Base-by-base conservation (phyloP, 495 filamentous ascomycete species). In the Delitschia confertaspora region DNA sequence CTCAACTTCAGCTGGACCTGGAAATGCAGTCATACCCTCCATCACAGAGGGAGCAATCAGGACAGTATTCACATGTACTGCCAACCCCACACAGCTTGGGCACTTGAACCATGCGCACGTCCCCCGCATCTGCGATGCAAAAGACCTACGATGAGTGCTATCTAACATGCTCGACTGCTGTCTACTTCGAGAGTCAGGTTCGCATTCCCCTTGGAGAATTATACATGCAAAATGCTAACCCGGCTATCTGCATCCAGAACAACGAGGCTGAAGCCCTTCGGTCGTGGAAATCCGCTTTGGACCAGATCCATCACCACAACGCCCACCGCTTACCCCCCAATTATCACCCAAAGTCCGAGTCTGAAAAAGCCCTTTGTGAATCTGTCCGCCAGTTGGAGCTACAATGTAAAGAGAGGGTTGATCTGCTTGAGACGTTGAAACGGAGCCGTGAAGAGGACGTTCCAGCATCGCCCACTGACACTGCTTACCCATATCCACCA, bases 91-190 rank as follows among this genome's bases (percentile, higher is more conserved):
- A n/a, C n/a, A n/a, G n/a, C n/a, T n/a, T n/a, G n/a, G n/a, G n/a
- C n/a, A n/a, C n/a, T n/a, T n/a, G n/a, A n/a, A 86, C 83, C 82
- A 84, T 89, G 76, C 83, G 84, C 67, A 81, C 75, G 69, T 85
- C 81, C 59, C 73, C 75, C 32, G 70, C 77, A 49, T 80, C 86
- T 61, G 78, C 79, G 41, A 71, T 95, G 62, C 91, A 96, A 70
- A 95, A 95, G 74, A 93, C 86, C 42, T 95, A 95, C 66, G 88
- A 96, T 69, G 86, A 95, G 57, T 86, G 83, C 64, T 94, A 93
- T 64, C 69, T 95, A 43, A 83, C 80, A 51, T 94, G 86, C 63
- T 95, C 88, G 1, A 96, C 88, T 7, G 91, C 91, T 44, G 83
- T 95, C 48, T 94, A 93, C 65, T 93, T 91, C 61, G 88, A 95